Evolutionary conservation across 345 rosid genomes (phyloP).

Genomic region (Noccaea bulbosa): DNA sequence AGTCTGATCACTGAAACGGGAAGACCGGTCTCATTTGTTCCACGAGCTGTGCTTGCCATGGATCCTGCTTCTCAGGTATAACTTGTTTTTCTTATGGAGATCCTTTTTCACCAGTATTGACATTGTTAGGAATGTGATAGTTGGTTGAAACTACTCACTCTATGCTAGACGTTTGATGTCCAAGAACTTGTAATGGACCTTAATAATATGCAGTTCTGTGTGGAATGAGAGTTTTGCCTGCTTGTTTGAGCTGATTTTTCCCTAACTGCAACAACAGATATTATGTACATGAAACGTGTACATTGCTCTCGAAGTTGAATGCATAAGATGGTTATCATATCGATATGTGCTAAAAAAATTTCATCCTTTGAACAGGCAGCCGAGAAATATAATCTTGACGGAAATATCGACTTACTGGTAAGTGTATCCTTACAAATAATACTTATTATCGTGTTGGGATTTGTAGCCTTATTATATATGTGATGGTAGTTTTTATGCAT

Average conservation of each 20-base stretch:
- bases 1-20: conserved; percentile 44
- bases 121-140: neutral
- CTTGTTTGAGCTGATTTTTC: conserved; percentile 12
- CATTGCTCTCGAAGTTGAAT: conserved; percentile 10
- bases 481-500: conserved; percentile 30
- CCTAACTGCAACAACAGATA: neutral
- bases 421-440: conserved; percentile 16
- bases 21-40: conserved; percentile 46
- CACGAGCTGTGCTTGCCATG: conserved; percentile 73
- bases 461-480: conserved; percentile 12
- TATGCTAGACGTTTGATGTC: neutral
- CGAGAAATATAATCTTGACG: conserved; percentile 78
- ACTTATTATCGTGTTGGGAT: conserved; percentile 17
- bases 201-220: conserved; percentile 12
- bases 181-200: conserved; percentile 13
- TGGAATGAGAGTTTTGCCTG: conserved; percentile 5
- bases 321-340: conserved; percentile 28
- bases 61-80: conserved; percentile 78
- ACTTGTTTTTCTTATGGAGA: neutral
- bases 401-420: conserved; percentile 86
- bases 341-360: conserved; percentile 37
- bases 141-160: conserved; percentile 17
- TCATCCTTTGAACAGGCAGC: conserved; percentile 59
- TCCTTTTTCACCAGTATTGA: conserved; percentile 2
- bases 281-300: conserved; percentile 6